Evolutionary conservation across 78 protist genomes (phyloP).

Genomic region (slime mould (Dictyostelium discoideum)): dicty_2.7 NC_007089.4:1671501-1672000

Average conservation of each 20-base stretch:
- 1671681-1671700: neutral
- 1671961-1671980: no score
- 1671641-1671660: neutral
- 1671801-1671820: neutral
- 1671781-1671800: neutral
- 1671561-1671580: no score
- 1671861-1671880: neutral
- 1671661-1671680: neutral
- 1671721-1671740: neutral
- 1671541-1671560: no score
- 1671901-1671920: neutral
- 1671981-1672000: neutral
- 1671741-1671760: neutral
- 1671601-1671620: neutral
- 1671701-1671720: neutral
- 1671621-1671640: neutral
- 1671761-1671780: neutral
- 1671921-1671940: neutral
- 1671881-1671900: neutral
- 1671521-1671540: no score
- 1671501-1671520: no score
- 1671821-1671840: neutral
- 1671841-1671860: neutral
- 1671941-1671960: neutral
- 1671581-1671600: neutral